Evolutionary conservation across 2,329 filamentous ascomycete species (phyloP).

Genomic region (Neopestalotiopsis clavispora): DNA sequence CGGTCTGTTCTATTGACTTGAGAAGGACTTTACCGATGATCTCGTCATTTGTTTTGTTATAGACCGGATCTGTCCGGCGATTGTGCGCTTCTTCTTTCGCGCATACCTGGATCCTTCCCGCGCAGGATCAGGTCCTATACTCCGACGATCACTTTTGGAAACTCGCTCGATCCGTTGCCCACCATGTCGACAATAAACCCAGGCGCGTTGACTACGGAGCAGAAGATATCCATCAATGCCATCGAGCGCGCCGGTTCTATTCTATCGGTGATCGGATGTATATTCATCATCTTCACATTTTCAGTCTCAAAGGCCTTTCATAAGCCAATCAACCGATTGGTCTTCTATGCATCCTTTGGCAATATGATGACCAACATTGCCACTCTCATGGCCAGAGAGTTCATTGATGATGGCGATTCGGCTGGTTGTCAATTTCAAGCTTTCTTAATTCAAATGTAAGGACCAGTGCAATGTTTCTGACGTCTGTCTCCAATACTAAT

Average conservation of each 20-base stretch:
- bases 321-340: constrained; percentile 84
- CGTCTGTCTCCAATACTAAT: constrained; percentile 4
- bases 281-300: constrained; percentile 77
- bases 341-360: constrained; percentile 83
- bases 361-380: constrained; percentile 80
- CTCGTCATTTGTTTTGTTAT: not conserved
- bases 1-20: not conserved
- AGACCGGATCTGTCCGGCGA: not conserved
- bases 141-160: not conserved
- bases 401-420: constrained; percentile 51
- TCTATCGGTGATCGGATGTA: constrained; percentile 71
- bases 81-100: not conserved
- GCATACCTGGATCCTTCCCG: not conserved
- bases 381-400: constrained; percentile 72
- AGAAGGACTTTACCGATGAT: not conserved
- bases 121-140: not conserved
- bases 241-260: constrained; percentile 73
- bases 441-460: constrained; percentile 83
- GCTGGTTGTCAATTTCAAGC: constrained; percentile 74
- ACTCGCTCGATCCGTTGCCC: not conserved
- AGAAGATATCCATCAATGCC: constrained; percentile 60
- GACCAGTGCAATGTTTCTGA: not conserved
- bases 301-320: constrained; percentile 71
- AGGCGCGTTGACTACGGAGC: constrained; percentile 22
- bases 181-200: not conserved